A percentile compares a stretch with the other conserved stretches of the same genome.
Evolutionary conservation across 2,329 filamentous ascomycete genomes (phyloP).

Genomic region (Lachnum nothofagi): DNA sequence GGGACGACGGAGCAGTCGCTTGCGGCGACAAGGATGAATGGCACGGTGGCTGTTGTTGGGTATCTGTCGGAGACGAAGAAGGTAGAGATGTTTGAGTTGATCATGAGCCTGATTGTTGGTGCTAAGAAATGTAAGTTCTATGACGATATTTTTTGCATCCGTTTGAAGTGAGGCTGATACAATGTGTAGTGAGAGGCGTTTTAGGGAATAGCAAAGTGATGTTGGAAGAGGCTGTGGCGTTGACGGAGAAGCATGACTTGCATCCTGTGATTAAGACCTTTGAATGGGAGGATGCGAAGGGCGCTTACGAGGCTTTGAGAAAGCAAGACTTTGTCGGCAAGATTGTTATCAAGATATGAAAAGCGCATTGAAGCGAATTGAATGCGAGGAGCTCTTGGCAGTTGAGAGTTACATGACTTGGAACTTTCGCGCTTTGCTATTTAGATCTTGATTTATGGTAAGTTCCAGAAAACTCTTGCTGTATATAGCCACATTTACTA

Average conservation of each 20-base stretch:
- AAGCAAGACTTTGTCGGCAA: conserved; percentile 65
- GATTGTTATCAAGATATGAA: conserved; percentile 42
- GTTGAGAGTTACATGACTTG: too few relatives aligned
- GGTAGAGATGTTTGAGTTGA: conserved; percentile 25
- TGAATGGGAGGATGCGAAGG: conserved; percentile 66
- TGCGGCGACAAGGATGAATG: conserved; percentile 40
- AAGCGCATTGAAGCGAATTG: not conserved
- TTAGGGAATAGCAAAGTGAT: conserved; percentile 71
- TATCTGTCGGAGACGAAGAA: conserved; percentile 30
- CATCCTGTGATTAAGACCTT: conserved; percentile 78
- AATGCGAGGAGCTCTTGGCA: too few relatives aligned
- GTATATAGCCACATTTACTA: too few relatives aligned
- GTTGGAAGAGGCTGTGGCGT: conserved; percentile 66
- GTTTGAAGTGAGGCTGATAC: conserved; percentile 51
- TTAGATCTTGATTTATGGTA: too few relatives aligned
- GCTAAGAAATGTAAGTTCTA: conserved; percentile 68
- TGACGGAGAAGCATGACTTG: conserved; percentile 67
- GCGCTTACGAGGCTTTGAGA: conserved; percentile 67
- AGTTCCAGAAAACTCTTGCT: too few relatives aligned
- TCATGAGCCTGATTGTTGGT: conserved; percentile 50
- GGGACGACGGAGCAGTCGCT: conserved; percentile 55
- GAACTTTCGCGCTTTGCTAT: too few relatives aligned
- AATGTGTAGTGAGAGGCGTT: conserved; percentile 60
- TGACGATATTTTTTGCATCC: conserved; percentile 74
- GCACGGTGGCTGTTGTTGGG: conserved; percentile 43